A percentile compares a stretch with the other conserved stretches of the same genome.
Conservation (phyloP, 1,284 basidiomycete species). For the Phlebopus sp. region DNA sequence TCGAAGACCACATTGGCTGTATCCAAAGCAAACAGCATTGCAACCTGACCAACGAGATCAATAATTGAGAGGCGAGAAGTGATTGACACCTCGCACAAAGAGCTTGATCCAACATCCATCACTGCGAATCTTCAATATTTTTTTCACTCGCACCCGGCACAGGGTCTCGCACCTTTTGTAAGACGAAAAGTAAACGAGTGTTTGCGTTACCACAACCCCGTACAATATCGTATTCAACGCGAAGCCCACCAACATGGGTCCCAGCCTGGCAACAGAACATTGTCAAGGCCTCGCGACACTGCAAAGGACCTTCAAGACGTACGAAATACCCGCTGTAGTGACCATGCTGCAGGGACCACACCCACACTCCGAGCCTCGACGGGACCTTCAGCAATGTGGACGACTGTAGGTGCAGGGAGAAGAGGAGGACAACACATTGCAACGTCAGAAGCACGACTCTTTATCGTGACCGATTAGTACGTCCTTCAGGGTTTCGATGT, state of each 20-base stretch:
- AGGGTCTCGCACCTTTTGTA: constrained; percentile 33
- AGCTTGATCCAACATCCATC: constrained; percentile 23
- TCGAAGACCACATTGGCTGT: constrained; percentile 40
- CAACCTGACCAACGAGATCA: constrained; percentile 28
- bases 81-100: constrained; percentile 14
- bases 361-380: constrained; percentile 4
- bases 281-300: neutral
- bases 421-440: constrained; percentile 7
- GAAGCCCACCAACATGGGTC: constrained; percentile 41
- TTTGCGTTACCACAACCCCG: constrained; percentile 41
- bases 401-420: constrained; percentile 6
- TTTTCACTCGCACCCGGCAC: neutral
- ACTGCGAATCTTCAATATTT: constrained; percentile 5
- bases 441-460: neutral
- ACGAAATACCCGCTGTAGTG: constrained; percentile 22
- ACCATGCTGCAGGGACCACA: constrained; percentile 15
- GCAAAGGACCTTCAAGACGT: constrained; percentile 6
- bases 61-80: neutral
- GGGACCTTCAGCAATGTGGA: constrained; percentile 3
- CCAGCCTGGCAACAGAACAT: constrained; percentile 28
- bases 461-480: constrained; percentile 22
- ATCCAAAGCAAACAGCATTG: constrained; percentile 35
- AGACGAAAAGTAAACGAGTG: constrained; percentile 39
- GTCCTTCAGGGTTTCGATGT: constrained; percentile 11
- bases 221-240: constrained; percentile 40